These are phyloP conservation scores for Pyricularia sp. DNA, from an alignment of 2,329 filamentous ascomycete genomes.

Conservation along the genomic window DNA sequence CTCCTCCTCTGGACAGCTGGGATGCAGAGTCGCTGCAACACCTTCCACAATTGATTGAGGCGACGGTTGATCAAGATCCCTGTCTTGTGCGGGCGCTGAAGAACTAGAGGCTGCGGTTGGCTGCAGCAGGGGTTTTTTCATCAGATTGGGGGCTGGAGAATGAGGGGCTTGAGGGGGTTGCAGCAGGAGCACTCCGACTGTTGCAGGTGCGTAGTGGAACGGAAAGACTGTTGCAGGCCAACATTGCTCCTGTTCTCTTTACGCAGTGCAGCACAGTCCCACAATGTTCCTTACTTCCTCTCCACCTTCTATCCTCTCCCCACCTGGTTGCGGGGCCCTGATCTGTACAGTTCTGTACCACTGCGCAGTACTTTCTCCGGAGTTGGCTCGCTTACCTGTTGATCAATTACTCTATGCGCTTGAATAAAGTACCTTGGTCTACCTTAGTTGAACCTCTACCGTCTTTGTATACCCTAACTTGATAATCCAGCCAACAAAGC, in stretches of 20 bases:
- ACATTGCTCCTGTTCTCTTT: not conserved
- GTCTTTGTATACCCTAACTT: too few species aligned
- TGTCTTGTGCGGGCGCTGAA: not conserved
- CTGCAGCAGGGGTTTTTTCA: not conserved
- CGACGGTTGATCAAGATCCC: not conserved
- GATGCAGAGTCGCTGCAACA: not conserved
- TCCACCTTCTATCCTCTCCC: not conserved
- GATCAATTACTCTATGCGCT: not conserved
- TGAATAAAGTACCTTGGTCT: too few species aligned
- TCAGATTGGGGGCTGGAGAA: conserved; percentile 1
- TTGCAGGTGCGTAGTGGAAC: too few species aligned
- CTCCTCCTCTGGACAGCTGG: not conserved
- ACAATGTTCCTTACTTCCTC: not conserved
- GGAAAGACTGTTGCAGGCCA: too few species aligned
- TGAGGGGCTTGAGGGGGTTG: not conserved
- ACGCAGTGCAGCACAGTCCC: not conserved
- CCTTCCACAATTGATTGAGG: not conserved
- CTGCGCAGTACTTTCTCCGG: not conserved
- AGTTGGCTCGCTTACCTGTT: not conserved
- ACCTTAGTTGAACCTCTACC: too few species aligned
- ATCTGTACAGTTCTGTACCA: too few species aligned
- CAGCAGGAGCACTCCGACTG: not conserved
- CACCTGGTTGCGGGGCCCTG: not conserved
- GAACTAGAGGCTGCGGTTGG: not conserved
- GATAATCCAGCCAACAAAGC: too few species aligned